These are phyloP conservation scores for Suillus placidus DNA, from an alignment of 768 basidiomycete species.

Conservation along the genomic window DNA sequence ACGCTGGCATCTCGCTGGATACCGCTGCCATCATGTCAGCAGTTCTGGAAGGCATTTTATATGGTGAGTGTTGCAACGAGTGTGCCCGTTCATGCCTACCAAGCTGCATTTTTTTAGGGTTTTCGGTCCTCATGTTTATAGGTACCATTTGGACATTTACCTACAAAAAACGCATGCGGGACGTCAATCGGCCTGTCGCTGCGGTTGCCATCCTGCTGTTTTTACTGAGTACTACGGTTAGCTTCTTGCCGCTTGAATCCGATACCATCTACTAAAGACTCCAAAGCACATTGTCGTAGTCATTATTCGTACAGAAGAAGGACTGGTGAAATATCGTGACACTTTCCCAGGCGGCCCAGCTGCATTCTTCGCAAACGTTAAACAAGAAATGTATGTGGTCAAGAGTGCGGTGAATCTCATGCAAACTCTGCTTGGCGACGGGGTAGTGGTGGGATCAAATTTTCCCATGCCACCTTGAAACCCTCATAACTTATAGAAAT, in stretches of 20 bases:
- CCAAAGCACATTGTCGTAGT: not conserved
- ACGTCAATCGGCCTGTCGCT: not conserved
- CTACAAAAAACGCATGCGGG: not conserved
- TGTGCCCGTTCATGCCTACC: not conserved
- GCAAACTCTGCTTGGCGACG: not conserved
- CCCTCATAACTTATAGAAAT: not conserved
- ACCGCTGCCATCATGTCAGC: not conserved
- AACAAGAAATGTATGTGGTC: not conserved
- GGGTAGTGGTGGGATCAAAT: not conserved
- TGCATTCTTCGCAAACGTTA: not conserved
- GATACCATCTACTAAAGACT: not conserved
- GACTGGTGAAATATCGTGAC: not conserved
- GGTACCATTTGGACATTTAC: not conserved
- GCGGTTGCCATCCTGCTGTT: not conserved
- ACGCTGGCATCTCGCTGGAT: not conserved
- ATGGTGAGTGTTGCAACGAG: not conserved
- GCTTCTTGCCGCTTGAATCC: not conserved
- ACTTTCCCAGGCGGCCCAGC: not conserved
- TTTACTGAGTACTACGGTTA: not conserved
- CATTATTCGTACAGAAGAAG: not conserved
- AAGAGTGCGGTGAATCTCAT: not conserved
- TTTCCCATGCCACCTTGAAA: not conserved
- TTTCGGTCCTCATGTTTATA: not conserved
- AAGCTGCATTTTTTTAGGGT: not conserved
- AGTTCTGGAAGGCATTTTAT: not conserved